Evolutionary conservation across 2,329 filamentous ascomycete species (phyloP), one percentile per base, ranked within the genome.

Genomic region (Cercospora brassicicola): DNA sequence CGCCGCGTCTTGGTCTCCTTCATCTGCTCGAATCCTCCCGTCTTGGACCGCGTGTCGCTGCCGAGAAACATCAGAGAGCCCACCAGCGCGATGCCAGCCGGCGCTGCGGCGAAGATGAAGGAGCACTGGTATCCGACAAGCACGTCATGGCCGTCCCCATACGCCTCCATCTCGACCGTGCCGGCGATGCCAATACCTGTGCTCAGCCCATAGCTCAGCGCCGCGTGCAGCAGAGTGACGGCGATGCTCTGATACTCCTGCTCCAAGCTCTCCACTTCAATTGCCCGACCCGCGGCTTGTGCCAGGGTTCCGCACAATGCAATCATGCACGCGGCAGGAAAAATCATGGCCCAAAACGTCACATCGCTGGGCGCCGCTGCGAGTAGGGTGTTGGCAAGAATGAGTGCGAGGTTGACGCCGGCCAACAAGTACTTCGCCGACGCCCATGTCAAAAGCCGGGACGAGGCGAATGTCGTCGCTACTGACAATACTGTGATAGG

Each of bases 311-410:
- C 57, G 2, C 51, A 48, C 31, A 55, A 9, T 4, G 60, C 20
- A 10, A 28, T 53, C 4, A 48, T 20, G 13, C 28, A 23, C n/a
- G 66, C 42, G 4, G 67, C 67, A 0, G 67, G 63, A 31, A 68
- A 66, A 18, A 53, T 63, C 59, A 63, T 62, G 7, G 36, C 63
- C 63, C 63, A 68, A 36, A 66, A 68, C 31, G 60, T 66, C 55
- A 64, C 53, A 23, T 64, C 13, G 20, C n/a, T 42, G 9, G 63
- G 67, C 9, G 53, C 61, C 15, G 63, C 65, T 15, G 63, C 67
- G 11, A 68, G 59, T 2, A 68, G 67, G 3, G 62, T 51, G 42
- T 51, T 66, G 36, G 59, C 56, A 13, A 64, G 13, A 31, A 62
- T 28, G 15, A 66, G 31, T 20, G 61, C 63, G 4, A 59, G 26